Evolutionary conservation across 495 filamentous ascomycete genomes (phyloP).

Genomic region (Trichoderma asperelloides): DNA sequence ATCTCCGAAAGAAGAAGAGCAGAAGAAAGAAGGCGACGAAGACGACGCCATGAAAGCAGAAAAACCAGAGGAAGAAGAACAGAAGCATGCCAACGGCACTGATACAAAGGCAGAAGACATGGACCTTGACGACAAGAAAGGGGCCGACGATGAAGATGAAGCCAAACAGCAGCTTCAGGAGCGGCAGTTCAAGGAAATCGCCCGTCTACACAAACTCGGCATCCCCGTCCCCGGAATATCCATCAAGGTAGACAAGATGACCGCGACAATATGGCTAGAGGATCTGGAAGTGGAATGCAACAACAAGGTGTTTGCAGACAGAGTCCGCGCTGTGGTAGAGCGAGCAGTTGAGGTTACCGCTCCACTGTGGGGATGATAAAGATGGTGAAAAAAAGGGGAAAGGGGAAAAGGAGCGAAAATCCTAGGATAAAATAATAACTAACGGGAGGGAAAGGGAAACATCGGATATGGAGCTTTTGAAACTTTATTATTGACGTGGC

Average conservation of each 20-base stretch:
- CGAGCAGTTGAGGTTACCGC: slow-evolving; percentile 84
- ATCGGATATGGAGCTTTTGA: neutral
- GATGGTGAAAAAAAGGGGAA: too few species aligned
- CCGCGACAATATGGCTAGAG: slow-evolving; percentile 87
- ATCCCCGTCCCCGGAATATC: slow-evolving; percentile 82
- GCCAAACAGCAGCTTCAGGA: slow-evolving; percentile 30
- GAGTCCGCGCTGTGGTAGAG: slow-evolving; percentile 83
- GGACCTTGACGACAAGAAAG: slow-evolving; percentile 24
- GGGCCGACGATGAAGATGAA: slow-evolving; percentile 18
- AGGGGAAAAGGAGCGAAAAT: neutral
- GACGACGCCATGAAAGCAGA: slow-evolving; percentile 16
- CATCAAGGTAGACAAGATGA: slow-evolving; percentile 80
- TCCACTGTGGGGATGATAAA: slow-evolving; percentile 53
- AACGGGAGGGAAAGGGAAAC: neutral
- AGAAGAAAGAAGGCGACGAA: slow-evolving; percentile 11
- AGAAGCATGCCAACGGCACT: slow-evolving; percentile 10
- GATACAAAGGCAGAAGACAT: slow-evolving; percentile 25
- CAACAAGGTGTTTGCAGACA: slow-evolving; percentile 61
- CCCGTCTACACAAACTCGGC: slow-evolving; percentile 65
- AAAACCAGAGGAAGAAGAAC: slow-evolving; percentile 21
- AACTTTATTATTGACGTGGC: neutral
- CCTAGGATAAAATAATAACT: neutral
- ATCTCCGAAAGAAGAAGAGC: slow-evolving; percentile 4
- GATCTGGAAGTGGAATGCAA: slow-evolving; percentile 78
- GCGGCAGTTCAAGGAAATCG: slow-evolving; percentile 44